Evolutionary conservation across 176 grass and related monocot species (phyloP), one percentile per base, ranked within the genome.

Genomic region (Oryza glaberrima): DNA sequence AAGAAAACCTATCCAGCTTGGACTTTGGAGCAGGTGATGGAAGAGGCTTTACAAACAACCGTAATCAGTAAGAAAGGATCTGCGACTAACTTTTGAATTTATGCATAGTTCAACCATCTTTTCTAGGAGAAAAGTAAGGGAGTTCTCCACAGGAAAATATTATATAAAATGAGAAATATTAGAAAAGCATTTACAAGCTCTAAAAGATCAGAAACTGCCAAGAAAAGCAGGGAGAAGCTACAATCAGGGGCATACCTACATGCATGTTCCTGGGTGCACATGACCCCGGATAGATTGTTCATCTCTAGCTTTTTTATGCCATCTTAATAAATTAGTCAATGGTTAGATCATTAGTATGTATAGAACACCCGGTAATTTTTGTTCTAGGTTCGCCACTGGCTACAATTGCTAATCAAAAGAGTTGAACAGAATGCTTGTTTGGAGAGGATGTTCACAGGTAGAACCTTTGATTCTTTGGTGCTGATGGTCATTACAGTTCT

Each of bases 21-120:
- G 36, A 0, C 36, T 5, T 38, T 5, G 36, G 35, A 87, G 28
- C 26, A 49, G 64, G 66, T 82, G 64, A 71, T 49, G 36, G 41
- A 63, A 82, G 46, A 41, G 30, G 34, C 67, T 44, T 40, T 69
- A 45, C 20, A 63, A 80, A 80, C 45, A 79, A 60, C 32, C 44
- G 25, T 69, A 38, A 61, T 3, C 47, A 49, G 11, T 49, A 49
- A 49, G 47, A 49, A 44, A 75, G 20, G 32, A 34, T 75, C 49
- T 65, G 2, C 61, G 41, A 43, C 40, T 67, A 82, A 41, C 15
- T 32, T 88, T 28, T 10, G 10, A 77, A 69, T 48, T 38, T 38
- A 38, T 13, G 17, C 61, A 35, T 48, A 1, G 10, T 45, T 38
- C 41, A 58, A 58, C 54, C 54, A 58, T 6, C 17, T 58, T 58